Conservation (phyloP, 2,329 filamentous ascomycete genomes). For the Ceratocystis ficicola region DNA sequence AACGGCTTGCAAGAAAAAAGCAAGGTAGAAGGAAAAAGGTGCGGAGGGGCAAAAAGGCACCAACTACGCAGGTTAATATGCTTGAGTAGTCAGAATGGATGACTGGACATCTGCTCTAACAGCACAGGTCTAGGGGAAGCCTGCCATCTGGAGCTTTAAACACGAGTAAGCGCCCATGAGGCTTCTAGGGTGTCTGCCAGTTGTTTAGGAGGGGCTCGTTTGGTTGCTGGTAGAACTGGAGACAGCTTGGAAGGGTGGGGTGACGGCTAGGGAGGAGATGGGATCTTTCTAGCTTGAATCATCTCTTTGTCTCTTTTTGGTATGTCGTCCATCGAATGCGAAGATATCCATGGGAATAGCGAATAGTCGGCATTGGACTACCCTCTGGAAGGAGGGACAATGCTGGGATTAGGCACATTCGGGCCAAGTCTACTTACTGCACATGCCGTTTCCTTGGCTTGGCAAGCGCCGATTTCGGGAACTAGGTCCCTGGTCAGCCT, state of each 20-base stretch:
- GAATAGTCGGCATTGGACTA: background rate
- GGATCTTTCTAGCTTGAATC: background rate
- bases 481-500: background rate
- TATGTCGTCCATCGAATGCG: too few relatives aligned
- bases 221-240: too few relatives aligned
- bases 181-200: too few relatives aligned
- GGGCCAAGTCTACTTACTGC: background rate
- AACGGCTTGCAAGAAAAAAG: background rate
- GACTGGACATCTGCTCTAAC: background rate
- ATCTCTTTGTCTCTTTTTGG: background rate
- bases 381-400: background rate
- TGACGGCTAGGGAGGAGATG: background rate
- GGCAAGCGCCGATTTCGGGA: background rate
- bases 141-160: too few relatives aligned
- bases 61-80: background rate
- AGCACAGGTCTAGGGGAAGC: too few relatives aligned
- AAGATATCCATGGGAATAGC: background rate
- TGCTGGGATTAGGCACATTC: background rate
- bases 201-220: too few relatives aligned
- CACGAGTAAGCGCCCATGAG: too few relatives aligned
- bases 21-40: background rate
- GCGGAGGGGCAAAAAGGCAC: background rate
- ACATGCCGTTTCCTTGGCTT: background rate
- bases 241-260: too few relatives aligned
- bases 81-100: background rate